A percentile compares a stretch with the other conserved stretches of the same genome.
Evolutionary conservation across 257 asterid genomes (phyloP).

Genomic region (Henckelia pumila): DNA sequence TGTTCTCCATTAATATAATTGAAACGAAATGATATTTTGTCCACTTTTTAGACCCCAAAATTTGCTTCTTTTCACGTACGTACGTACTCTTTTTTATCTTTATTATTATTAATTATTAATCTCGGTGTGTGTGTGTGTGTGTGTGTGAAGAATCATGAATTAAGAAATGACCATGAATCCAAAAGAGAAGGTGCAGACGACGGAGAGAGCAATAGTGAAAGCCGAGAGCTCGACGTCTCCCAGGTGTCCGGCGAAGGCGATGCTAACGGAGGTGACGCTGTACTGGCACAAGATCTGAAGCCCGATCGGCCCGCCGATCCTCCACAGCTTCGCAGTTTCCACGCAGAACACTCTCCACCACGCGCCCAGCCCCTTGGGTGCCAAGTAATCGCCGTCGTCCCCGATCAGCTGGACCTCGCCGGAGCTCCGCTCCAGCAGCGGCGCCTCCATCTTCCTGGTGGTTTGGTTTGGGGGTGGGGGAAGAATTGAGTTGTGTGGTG

Average conservation of each 20-base stretch:
- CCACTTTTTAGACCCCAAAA: no score
- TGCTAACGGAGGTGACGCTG: slow-evolving; percentile 31
- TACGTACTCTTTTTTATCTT: no score
- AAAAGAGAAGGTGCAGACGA: slow-evolving; percentile 43
- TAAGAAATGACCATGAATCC: slow-evolving; percentile 53
- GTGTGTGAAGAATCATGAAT: no score
- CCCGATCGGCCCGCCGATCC: slow-evolving; percentile 19
- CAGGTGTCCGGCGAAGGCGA: not conserved
- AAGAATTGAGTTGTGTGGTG: no score
- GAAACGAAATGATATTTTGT: no score
- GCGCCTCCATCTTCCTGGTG: slow-evolving; percentile 26
- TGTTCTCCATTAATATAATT: no score
- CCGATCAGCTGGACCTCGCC: not conserved
- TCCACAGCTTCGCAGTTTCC: slow-evolving; percentile 41
- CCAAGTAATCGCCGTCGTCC: slow-evolving; percentile 34
- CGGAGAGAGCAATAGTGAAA: slow-evolving; percentile 42
- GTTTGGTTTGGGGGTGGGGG: no score
- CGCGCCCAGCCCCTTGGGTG: slow-evolving; percentile 24
- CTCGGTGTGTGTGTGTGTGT: no score
- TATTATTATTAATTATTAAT: no score
- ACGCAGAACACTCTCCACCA: slow-evolving; percentile 33
- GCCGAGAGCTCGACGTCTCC: slow-evolving; percentile 20
- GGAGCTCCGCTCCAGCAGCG: slow-evolving; percentile 26
- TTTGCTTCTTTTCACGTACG: no score
- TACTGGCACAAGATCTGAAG: slow-evolving; percentile 42